Percentiles rank a stretch among this genome's conserved stretches.
phyloP scores from a whole-genome alignment of 768 basidiomycete genomes.

The Leccinellum rugosiceps region DNA sequence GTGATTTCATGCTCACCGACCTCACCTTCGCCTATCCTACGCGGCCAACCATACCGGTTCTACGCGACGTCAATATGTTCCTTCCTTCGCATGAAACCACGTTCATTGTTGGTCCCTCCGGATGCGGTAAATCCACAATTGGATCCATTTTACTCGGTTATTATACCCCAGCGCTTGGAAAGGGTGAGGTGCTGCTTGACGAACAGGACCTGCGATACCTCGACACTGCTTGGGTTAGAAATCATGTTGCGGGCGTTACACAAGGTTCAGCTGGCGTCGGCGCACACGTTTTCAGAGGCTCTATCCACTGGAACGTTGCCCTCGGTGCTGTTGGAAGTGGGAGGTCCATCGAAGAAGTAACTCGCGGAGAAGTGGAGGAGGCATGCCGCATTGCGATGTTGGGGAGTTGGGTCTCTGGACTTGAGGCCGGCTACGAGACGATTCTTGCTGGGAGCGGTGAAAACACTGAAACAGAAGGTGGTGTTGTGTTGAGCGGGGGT shows the following conservation, averaged over 20 bases:
- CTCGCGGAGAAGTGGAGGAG: constrained; percentile 66
- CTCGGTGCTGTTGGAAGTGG: constrained; percentile 59
- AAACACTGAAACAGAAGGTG: constrained; percentile 40
- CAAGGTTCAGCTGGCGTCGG: constrained; percentile 61
- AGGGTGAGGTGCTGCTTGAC: constrained; percentile 74
- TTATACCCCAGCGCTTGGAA: constrained; percentile 53
- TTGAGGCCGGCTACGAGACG: constrained; percentile 91
- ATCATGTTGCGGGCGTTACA: constrained; percentile 70
- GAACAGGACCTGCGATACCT: constrained; percentile 76
- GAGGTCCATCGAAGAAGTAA: constrained; percentile 47
- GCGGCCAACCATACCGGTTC: constrained; percentile 57
- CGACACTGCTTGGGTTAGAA: constrained; percentile 64
- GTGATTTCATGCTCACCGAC: constrained; percentile 62
- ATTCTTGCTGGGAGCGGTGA: constrained; percentile 48
- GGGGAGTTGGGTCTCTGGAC: constrained; percentile 78
- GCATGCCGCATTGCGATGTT: constrained; percentile 85
- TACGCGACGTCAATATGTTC: constrained; percentile 60
- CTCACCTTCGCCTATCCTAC: constrained; percentile 75
- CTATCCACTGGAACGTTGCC: constrained; percentile 82
- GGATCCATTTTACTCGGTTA: constrained; percentile 65
- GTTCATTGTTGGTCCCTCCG: constrained; percentile 77
- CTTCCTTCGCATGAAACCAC: constrained; percentile 71
- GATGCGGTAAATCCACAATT: constrained; percentile 75
- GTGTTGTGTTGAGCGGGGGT: constrained; percentile 82
- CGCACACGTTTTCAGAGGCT: constrained; percentile 63